phyloP scores from a whole-genome alignment of 2,329 filamentous ascomycete genomes.

The Fulvia fulva region DNA sequence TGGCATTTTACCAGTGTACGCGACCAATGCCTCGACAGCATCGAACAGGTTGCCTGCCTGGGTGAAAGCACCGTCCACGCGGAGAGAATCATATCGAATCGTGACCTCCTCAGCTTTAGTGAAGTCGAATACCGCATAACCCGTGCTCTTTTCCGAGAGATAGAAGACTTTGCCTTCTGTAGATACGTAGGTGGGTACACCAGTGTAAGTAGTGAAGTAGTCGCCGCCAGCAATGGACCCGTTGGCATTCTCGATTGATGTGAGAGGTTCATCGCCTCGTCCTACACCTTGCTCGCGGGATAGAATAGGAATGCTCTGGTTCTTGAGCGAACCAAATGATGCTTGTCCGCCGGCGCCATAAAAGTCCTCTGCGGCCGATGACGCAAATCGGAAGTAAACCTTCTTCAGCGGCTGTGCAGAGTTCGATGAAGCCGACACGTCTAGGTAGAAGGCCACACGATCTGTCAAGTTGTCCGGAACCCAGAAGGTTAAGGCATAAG shows the following conservation, averaged over 20 bases:
- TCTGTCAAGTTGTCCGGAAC: constrained; percentile 18
- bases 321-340: constrained; percentile 29
- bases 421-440: constrained; percentile 11
- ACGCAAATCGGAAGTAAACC: constrained; percentile 25
- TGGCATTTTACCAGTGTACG: constrained; percentile 35
- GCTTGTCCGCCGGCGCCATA: constrained; percentile 29
- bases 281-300: constrained; percentile 31
- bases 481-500: constrained; percentile 25
- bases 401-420: constrained; percentile 20
- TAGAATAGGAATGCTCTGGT: constrained; percentile 28
- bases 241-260: constrained; percentile 24
- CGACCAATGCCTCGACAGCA: constrained; percentile 33
- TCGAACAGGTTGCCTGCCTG: constrained; percentile 28
- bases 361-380: constrained; percentile 24
- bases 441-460: constrained; percentile 22
- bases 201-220: constrained; percentile 34
- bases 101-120: constrained; percentile 20
- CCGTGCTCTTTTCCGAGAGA: constrained; percentile 30
- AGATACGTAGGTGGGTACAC: constrained; percentile 33
- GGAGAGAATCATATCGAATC: constrained; percentile 25
- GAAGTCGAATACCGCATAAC: constrained; percentile 35
- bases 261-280: constrained; percentile 28
- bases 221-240: constrained; percentile 30
- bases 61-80: constrained; percentile 24
- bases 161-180: constrained; percentile 33